Base-by-base conservation (phyloP, 2,329 filamentous ascomycete species). In the Septoria linicola region DNA sequence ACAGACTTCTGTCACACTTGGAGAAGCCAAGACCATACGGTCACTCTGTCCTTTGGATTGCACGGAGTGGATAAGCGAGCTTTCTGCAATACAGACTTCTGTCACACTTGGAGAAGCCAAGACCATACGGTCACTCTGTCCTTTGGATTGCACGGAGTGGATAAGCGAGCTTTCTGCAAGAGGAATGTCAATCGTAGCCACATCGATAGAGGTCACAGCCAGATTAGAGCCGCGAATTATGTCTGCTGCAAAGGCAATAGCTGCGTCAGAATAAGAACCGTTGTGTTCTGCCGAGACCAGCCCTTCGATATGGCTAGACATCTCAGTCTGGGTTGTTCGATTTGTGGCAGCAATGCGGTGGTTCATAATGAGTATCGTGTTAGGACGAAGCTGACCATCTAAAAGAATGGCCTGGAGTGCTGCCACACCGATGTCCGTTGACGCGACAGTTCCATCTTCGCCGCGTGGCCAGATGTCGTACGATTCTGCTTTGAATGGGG, bases 401-500 rank as follows among this genome's bases (percentile, higher is more conserved):
- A 4, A 14, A 8, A 41, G 14, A 16, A 41, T n/a, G 17, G 5
- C 27, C 21, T 41, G 39, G 39, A 41, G 20, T 7, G 21, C 13
- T 17, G 39, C 14, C 10, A 27, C 13, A 41, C 23, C 39, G 21
- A 41, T 4, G 4, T 23, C 14, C 4, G 19, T 27, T 20, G 5
- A 25, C 20, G 23, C 39, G 17, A 41, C 14, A 25, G 5, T 27
- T 3, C 39, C 39, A 27, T 19, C 8, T 6, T 41, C 39, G 17
- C 14, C n/a, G 16, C 39, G 19, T 23, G 39, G 39, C 39, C 39
- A 41, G 39, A 41, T 41, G 17, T 41, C 16, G 13, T 41, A 41
- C 10, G 21, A 7, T 21, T 8, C 3, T n/a, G 8, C 36, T 6
- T 6, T 20, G 23, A 19, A 27, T 21, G 39, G 39, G 23, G 39